Base-by-base conservation (phyloP, 2,329 filamentous ascomycete species). In the Venturia carpophila region DNA sequence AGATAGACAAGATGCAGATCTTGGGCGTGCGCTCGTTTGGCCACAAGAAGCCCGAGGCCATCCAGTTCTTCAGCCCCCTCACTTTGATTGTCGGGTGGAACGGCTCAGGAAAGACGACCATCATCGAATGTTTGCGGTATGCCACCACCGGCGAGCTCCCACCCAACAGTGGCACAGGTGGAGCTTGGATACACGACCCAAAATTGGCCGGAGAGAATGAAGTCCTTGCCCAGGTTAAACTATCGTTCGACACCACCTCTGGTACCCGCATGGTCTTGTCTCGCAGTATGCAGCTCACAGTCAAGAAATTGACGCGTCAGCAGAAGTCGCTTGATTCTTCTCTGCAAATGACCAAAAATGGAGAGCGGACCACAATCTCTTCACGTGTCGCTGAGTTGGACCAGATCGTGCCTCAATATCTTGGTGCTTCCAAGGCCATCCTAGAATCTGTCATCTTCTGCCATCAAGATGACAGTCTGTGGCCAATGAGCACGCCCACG, bases 111-210 rank as follows among this genome's bases (percentile, higher is more conserved):
- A 99, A 99, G 79, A 99, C 94, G 80, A 97, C 94, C 66, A 96
- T 99, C 73, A 99, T 99, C 77, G 94, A 99, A 77, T 96, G 92
- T 75, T 88, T 99, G 72, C 97, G 97, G 74, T 99, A 97, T 86
- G 92, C 91, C 63, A 97, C 95, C 21, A 97, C 92, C 9, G 95
- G 94, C 65, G 90, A 95, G 72, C 84, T 96, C 60, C 94, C 94
- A 1, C 91, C 94, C 41, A 96, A 97, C 79, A 92, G 88, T 73
- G 86, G 83, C 79, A 89, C 87, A 70, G 89, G 89, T 37, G 92
- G 92, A 41, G 92, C 93, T 62, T 99, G 97, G 75, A 91, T 99
- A 68, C 93, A 99, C 75, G 94, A 99, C 71, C 94, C 94, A n/a
- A 94, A 94, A 83, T 82, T 96, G 61, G 86, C 84, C 68, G 90